phyloP scores from a whole-genome alignment of 352 stramenopile genomes.

The Globisporangium parvum region DNA sequence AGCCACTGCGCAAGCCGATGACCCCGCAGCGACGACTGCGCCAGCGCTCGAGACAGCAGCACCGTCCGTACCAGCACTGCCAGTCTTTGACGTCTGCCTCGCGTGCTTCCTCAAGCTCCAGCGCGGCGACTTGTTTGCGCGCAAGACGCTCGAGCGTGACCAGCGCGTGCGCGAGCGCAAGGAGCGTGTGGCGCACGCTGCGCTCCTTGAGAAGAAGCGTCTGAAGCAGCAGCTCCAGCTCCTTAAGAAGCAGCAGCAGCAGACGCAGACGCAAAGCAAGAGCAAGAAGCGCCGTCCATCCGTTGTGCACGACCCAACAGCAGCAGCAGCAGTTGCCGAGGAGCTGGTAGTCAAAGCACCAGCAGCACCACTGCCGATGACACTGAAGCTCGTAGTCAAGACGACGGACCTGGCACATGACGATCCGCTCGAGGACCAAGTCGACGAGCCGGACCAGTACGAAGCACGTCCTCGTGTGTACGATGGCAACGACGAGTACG shows the following conservation, averaged over 20 bases:
- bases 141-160: constrained; percentile 40
- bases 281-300: constrained; percentile 35
- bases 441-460: background rate
- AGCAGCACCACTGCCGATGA: background rate
- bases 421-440: too few relatives aligned
- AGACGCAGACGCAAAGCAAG: constrained; percentile 41
- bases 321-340: too few relatives aligned
- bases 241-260: constrained; percentile 64
- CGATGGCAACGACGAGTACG: background rate
- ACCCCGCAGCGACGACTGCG: background rate
- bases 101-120: constrained; percentile 69
- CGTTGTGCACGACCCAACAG: background rate
- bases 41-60: background rate
- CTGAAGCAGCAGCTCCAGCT: constrained; percentile 39
- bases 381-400: background rate
- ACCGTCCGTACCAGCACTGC: background rate
- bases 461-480: background rate
- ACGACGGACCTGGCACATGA: background rate
- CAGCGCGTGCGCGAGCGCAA: constrained; percentile 23
- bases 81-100: constrained; percentile 52
- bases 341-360: background rate
- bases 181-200: constrained; percentile 15
- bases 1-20: background rate
- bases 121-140: constrained; percentile 53
- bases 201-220: constrained; percentile 34